A percentile compares a stretch with the other conserved stretches of the same genome.
phyloP scores from a whole-genome alignment of 2,329 filamentous ascomycete genomes.

The Cryoendolithus antarcticus region DNA sequence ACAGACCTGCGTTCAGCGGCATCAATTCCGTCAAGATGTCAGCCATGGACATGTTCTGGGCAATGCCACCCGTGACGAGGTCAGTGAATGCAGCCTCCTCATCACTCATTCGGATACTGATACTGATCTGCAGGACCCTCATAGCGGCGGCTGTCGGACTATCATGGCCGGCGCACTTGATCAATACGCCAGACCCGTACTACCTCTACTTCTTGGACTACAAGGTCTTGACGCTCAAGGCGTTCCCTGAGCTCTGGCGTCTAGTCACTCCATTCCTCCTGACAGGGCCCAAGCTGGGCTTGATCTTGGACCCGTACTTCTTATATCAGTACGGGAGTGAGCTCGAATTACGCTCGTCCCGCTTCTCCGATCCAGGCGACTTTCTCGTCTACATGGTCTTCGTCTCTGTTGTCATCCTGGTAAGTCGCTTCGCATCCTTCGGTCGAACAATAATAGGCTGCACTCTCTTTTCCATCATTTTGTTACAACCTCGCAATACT shows the following conservation, averaged over 20 bases:
- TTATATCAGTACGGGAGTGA: constrained; percentile 66
- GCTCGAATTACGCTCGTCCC: constrained; percentile 58
- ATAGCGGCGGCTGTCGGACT: constrained; percentile 51
- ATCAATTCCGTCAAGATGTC: constrained; percentile 10
- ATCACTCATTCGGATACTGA: constrained; percentile 20
- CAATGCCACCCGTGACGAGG: constrained; percentile 54
- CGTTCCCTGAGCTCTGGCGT: constrained; percentile 50
- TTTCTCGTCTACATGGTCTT: constrained; percentile 71
- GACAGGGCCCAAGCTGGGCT: constrained; percentile 41
- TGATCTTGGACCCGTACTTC: constrained; percentile 65
- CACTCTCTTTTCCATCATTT: constrained; percentile 9
- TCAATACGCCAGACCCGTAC: constrained; percentile 36
- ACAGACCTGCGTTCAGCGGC: constrained; percentile 1
- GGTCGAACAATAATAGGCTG: constrained; percentile 6
- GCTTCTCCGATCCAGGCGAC: constrained; percentile 65
- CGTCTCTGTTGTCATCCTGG: constrained; percentile 57
- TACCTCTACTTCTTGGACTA: constrained; percentile 44
- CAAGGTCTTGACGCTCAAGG: constrained; percentile 34
- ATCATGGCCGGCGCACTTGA: constrained; percentile 49
- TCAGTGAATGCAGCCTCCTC: constrained; percentile 26
- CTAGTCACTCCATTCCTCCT: constrained; percentile 46
- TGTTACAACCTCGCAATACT: constrained; percentile 45
- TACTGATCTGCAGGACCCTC: constrained; percentile 50
- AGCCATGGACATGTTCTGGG: constrained; percentile 39
- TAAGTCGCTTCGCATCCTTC: constrained; percentile 43